These are phyloP conservation scores for Diaporthe sp. DNA, from an alignment of 2,329 filamentous ascomycete species.

Conservation along the genomic window DNA sequence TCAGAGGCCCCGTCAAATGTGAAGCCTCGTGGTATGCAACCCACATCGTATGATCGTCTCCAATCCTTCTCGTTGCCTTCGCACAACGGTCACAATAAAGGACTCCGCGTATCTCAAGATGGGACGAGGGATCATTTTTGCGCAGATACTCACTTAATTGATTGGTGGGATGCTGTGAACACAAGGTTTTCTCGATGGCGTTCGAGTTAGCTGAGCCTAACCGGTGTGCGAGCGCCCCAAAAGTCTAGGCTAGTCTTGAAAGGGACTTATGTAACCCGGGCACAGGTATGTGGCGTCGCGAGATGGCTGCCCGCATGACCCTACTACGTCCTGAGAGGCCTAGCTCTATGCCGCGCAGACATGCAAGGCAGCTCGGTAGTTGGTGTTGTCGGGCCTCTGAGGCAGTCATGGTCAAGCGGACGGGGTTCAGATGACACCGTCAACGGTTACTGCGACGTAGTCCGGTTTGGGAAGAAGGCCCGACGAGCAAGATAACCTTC, in stretches of 20 bases:
- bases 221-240: neutral
- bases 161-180: neutral
- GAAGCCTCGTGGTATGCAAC: neutral
- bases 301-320: conserved; percentile 10
- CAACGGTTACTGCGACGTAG: conserved; percentile 25
- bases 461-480: conserved; percentile 28
- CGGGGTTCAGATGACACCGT: conserved; percentile 26
- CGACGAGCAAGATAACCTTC: conserved; percentile 28
- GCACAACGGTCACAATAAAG: neutral
- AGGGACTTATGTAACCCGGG: neutral
- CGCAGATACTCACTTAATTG: neutral
- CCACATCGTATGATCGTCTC: neutral
- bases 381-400: neutral
- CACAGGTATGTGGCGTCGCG: conserved; percentile 1
- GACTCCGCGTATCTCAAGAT: neutral
- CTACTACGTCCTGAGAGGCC: neutral
- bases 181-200: neutral
- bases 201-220: neutral
- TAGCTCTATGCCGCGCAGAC: conserved; percentile 13
- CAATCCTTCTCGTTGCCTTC: neutral
- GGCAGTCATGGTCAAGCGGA: neutral
- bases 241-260: neutral
- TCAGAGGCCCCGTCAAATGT: neutral
- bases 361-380: conserved; percentile 3
- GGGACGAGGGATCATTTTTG: neutral